Evolutionary conservation across 805 yeast genomes (phyloP).

Genomic region (Suhomyces pyralidae): DNA sequence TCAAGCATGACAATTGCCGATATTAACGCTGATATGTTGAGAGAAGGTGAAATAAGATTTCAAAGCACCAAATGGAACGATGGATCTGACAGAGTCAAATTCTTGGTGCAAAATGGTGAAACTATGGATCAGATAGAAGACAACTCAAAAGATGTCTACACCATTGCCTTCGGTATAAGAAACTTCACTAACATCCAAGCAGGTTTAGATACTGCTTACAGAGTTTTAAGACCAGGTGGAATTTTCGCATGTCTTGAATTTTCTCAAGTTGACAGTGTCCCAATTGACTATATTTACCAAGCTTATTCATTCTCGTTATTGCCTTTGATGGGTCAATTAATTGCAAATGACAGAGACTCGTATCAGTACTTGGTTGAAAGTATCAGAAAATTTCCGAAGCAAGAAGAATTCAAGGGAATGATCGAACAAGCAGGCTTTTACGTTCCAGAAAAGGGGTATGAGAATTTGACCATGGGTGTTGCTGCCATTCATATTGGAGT

Average conservation of each 20-base stretch:
- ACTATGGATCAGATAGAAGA: conserved; percentile 76
- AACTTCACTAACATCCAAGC: conserved; percentile 94
- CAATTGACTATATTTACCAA: conserved; percentile 73
- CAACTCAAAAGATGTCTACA: conserved; percentile 89
- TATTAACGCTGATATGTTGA: conserved; percentile 93
- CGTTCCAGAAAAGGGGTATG: conserved; percentile 84
- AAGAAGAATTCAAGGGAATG: conserved; percentile 88
- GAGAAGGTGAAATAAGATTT: conserved; percentile 83
- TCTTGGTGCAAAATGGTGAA: conserved; percentile 92
- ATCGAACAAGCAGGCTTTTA: conserved; percentile 93
- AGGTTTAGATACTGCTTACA: conserved; percentile 90
- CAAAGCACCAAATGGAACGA: conserved; percentile 58
- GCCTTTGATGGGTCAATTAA: conserved; percentile 93
- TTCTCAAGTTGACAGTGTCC: conserved; percentile 80
- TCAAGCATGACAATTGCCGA: conserved; percentile 90
- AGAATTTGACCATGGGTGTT: conserved; percentile 88
- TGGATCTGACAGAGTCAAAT: conserved; percentile 60
- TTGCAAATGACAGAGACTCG: conserved; percentile 93
- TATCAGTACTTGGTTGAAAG: conserved; percentile 96
- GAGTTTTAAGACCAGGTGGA: conserved; percentile 96
- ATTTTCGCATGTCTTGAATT: conserved; percentile 95
- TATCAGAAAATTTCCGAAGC: conserved; percentile 86
- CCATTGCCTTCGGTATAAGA: conserved; percentile 96
- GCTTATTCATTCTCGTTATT: conserved; percentile 83
- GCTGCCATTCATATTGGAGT: conserved; percentile 96